Evolutionary conservation across 177 flowering plant genomes (phyloP).

Genomic region (Tripterygium wilfordii): DNA sequence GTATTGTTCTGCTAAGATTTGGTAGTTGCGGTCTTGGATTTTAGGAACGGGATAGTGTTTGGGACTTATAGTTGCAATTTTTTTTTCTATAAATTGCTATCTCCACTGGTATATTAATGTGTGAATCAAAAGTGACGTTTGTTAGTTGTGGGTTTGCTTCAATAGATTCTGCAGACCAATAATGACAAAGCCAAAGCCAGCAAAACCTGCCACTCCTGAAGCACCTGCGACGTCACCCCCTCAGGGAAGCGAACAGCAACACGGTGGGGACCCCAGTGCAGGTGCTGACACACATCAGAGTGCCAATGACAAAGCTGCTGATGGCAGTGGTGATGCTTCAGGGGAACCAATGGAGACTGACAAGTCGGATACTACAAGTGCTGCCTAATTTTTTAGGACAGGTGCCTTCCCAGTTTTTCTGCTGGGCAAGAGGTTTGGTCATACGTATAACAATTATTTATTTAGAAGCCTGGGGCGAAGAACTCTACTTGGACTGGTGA

Average conservation of each 20-base stretch:
- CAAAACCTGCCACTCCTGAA: slow-evolving; percentile 57
- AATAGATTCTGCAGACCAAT: slow-evolving; percentile 84
- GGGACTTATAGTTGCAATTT: no score
- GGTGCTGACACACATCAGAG: slow-evolving; percentile 6
- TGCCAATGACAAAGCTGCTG: slow-evolving; percentile 13
- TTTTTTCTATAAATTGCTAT: no score
- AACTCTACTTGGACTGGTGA: neutral
- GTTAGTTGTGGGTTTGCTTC: slow-evolving; percentile 8
- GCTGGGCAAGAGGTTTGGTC: neutral
- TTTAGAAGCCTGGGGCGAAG: neutral
- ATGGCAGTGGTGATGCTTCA: slow-evolving; percentile 30
- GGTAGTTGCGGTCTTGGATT: no score
- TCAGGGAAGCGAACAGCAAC: slow-evolving; percentile 30
- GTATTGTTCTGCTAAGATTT: no score
- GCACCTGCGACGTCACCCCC: slow-evolving; percentile 45
- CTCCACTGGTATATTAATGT: no score
- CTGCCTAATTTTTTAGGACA: slow-evolving; percentile 24
- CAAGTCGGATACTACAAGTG: slow-evolving; percentile 52
- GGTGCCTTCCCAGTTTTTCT: neutral
- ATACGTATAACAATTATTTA: slow-evolving; percentile 4
- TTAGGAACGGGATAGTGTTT: no score
- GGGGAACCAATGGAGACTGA: slow-evolving; percentile 83
- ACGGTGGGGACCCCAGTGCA: slow-evolving; percentile 25
- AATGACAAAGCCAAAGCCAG: slow-evolving; percentile 84
- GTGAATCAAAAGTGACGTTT: no score